Conservation (phyloP, 208 protist species). For the Acanthamoeba healyi region DNA sequence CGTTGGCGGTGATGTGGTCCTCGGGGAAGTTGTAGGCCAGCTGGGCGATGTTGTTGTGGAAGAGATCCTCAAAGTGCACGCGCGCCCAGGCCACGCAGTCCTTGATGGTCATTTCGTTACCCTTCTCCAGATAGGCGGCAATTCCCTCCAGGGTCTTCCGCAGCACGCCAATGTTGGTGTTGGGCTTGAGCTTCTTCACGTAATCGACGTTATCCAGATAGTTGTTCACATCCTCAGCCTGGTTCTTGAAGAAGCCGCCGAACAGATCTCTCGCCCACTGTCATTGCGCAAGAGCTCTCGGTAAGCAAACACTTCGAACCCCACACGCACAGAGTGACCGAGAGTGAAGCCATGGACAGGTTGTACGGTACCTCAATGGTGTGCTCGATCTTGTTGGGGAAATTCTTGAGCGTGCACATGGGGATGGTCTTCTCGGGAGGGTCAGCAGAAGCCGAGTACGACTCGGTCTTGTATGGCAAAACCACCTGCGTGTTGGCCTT, state of each 20-base stretch:
- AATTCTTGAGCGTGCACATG: constrained; percentile 99
- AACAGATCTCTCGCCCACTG: constrained; percentile 92
- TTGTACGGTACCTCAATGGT: constrained; percentile 96
- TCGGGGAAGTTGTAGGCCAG: constrained; percentile 98
- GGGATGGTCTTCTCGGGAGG: constrained; percentile 99
- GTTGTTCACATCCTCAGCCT: constrained; percentile 85
- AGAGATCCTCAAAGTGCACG: constrained; percentile 96
- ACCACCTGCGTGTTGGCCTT: constrained; percentile 99
- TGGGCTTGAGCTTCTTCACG: background rate
- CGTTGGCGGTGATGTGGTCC: constrained; percentile 93
- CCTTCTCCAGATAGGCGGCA: constrained; percentile 72
- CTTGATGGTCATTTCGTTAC: constrained; percentile 92
- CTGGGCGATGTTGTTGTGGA: constrained; percentile 96
- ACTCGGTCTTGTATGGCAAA: constrained; percentile 98
- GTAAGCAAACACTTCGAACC: too few relatives aligned
- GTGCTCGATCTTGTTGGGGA: constrained; percentile 99
- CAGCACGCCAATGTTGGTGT: background rate
- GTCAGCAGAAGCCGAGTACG: constrained; percentile 97
- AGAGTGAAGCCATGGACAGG: too few relatives aligned
- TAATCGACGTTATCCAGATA: constrained; percentile 79
- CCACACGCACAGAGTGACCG: too few relatives aligned
- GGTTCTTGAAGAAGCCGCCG: constrained; percentile 90
- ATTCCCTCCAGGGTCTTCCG: constrained; percentile 64
- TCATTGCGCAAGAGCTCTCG: background rate
- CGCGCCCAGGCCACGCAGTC: constrained; percentile 97